Percentiles rank a stretch among this genome's conserved stretches.
Conservation (phyloP, 78 protist genomes). For the Guillardia theta region DNA sequence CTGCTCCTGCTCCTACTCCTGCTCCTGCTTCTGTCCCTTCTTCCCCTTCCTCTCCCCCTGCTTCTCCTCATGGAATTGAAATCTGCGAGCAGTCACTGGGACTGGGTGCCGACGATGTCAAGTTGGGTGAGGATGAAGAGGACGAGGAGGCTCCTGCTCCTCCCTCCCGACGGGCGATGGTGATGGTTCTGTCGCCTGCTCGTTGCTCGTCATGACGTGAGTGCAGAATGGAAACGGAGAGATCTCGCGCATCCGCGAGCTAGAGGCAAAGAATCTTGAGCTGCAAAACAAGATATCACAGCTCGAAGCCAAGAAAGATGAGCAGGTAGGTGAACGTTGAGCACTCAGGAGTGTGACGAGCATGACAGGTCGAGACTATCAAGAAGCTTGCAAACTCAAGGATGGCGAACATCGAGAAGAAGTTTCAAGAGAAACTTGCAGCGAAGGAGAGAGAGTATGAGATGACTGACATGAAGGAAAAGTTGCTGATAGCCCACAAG, state of each 20-base stretch:
- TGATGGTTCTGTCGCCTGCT: too few relatives aligned
- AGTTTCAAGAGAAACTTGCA: background rate
- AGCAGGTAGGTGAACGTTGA: too few relatives aligned
- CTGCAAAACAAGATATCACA: background rate
- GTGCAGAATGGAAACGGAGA: too few relatives aligned
- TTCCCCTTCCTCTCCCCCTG: too few relatives aligned
- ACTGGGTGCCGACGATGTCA: background rate
- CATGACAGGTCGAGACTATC: constrained; percentile 30
- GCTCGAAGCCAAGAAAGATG: background rate
- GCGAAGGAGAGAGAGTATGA: background rate
- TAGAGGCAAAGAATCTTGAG: background rate
- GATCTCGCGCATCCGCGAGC: background rate
- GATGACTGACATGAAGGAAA: too few relatives aligned
- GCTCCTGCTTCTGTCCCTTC: too few relatives aligned
- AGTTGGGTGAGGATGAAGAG: background rate
- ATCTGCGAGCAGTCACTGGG: background rate
- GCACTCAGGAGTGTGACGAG: too few relatives aligned
- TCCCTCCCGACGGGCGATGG: background rate
- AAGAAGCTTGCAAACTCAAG: constrained; percentile 10
- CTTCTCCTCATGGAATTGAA: too few relatives aligned
- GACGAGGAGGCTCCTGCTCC: constrained; percentile 18
- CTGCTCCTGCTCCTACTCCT: too few relatives aligned
- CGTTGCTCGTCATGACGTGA: too few relatives aligned
- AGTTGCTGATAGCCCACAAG: too few relatives aligned
- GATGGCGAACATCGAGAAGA: background rate